Conservation (phyloP, 1,139 yeast genomes). For the Scheffersomyces titani region DNA sequence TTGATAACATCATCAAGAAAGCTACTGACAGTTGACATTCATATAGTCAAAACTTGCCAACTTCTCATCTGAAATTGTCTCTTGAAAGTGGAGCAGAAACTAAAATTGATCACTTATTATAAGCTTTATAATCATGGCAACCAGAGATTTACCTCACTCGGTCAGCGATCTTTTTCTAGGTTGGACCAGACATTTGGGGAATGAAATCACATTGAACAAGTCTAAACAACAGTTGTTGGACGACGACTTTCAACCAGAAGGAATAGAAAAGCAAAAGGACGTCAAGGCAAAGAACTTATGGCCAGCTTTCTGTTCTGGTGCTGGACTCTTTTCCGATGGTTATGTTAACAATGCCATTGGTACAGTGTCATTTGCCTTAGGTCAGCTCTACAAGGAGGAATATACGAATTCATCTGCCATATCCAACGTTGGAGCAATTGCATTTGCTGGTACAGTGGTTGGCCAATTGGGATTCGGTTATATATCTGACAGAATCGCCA, state of each 20-base stretch:
- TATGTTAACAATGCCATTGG: constrained; percentile 54
- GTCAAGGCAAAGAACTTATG: constrained; percentile 29
- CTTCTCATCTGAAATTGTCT: neutral
- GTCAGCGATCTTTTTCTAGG: constrained; percentile 38
- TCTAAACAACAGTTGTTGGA: constrained; percentile 16
- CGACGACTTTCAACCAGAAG: constrained; percentile 21
- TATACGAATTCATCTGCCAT: constrained; percentile 36
- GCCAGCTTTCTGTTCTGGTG: constrained; percentile 35
- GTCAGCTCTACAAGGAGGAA: constrained; percentile 28
- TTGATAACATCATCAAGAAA: neutral
- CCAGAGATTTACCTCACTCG: constrained; percentile 54
- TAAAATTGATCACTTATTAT: neutral
- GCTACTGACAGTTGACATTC: neutral
- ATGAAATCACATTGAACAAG: constrained; percentile 41
- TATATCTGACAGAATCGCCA: constrained; percentile 46
- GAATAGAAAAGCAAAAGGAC: constrained; percentile 16
- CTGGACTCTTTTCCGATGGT: constrained; percentile 55
- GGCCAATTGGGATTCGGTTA: constrained; percentile 51
- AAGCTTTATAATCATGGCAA: constrained; percentile 31
- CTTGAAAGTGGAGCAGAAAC: neutral
- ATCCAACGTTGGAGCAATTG: constrained; percentile 51
- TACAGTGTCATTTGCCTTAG: constrained; percentile 43
- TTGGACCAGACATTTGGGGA: constrained; percentile 36
- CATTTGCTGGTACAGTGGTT: constrained; percentile 50
- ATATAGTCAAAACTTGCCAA: neutral